phyloP scores from a whole-genome alignment of 257 asterid species.

The Solanum corneliomulleri region DNA sequence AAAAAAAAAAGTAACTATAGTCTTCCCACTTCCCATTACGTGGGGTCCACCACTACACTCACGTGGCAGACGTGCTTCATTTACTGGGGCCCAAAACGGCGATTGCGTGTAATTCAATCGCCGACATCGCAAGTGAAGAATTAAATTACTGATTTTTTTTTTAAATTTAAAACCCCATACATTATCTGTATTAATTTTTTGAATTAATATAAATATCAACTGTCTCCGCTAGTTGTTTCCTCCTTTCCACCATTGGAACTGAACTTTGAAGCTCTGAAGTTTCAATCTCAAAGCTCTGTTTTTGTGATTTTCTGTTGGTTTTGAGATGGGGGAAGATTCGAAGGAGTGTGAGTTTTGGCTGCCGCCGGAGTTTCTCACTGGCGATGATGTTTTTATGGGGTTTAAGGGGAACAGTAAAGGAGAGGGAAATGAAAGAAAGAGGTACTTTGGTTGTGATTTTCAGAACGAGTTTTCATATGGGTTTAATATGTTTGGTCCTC shows the following conservation, averaged over 20 bases:
- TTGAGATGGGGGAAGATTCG: constrained; percentile 12
- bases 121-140: not conserved
- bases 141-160: not conserved
- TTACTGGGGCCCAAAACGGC: constrained; percentile 2
- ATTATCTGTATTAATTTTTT: not conserved
- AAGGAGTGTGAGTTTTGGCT: constrained; percentile 25
- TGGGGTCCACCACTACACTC: not conserved
- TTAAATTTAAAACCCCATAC: not conserved
- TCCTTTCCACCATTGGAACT: not conserved
- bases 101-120: not conserved
- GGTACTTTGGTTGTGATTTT: constrained; percentile 4
- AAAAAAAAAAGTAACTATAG: not conserved
- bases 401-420: not conserved
- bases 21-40: not conserved
- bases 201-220: not conserved
- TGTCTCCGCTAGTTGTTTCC: not conserved
- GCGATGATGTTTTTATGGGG: constrained; percentile 2
- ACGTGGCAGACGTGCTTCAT: constrained; percentile 4
- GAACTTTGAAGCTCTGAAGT: not conserved
- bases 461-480: not conserved
- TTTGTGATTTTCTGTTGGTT: not conserved
- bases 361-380: constrained; percentile 31
- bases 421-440: not conserved
- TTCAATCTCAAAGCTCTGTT: not conserved
- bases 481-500: constrained; percentile 4